Percentiles rank a stretch among this genome's conserved stretches.
phyloP scores from a whole-genome alignment of 805 yeast species.

The Saccharomyces jurei region DNA sequence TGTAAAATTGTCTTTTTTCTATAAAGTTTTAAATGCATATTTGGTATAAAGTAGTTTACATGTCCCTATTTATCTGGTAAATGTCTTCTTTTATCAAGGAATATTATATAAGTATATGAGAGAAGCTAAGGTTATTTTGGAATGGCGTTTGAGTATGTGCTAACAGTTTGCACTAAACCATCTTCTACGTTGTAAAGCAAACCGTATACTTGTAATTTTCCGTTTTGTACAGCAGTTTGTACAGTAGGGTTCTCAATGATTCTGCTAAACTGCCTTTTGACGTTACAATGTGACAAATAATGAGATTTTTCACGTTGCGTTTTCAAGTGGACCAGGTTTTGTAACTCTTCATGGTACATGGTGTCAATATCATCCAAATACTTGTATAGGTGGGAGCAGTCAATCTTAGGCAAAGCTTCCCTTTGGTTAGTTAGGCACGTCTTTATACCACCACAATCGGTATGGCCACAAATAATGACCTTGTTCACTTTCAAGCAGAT shows the following conservation, averaged over 20 bases:
- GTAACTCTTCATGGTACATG: slow-evolving; percentile 52
- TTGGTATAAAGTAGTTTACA: background rate
- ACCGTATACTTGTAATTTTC: slow-evolving; percentile 72
- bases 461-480: slow-evolving; percentile 85
- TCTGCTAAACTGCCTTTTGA: slow-evolving; percentile 60
- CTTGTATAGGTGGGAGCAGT: slow-evolving; percentile 29
- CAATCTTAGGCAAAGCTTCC: slow-evolving; percentile 41
- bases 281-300: slow-evolving; percentile 67
- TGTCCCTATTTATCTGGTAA: background rate
- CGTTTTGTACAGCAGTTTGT: slow-evolving; percentile 50
- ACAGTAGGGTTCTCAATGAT: slow-evolving; percentile 51
- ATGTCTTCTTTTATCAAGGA: background rate
- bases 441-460: slow-evolving; percentile 91
- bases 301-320: slow-evolving; percentile 18
- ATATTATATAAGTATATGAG: background rate
- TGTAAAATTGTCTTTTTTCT: background rate
- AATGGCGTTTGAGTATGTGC: background rate
- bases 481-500: slow-evolving; percentile 74
- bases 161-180: slow-evolving; percentile 45
- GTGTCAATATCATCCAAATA: slow-evolving; percentile 60
- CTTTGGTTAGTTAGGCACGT: slow-evolving; percentile 58
- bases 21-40: background rate
- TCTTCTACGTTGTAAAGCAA: slow-evolving; percentile 74
- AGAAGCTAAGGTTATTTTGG: background rate
- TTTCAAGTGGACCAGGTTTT: slow-evolving; percentile 33